Conservation (phyloP, 73 alveolate species). For the Paramecium caudatum region DNA sequence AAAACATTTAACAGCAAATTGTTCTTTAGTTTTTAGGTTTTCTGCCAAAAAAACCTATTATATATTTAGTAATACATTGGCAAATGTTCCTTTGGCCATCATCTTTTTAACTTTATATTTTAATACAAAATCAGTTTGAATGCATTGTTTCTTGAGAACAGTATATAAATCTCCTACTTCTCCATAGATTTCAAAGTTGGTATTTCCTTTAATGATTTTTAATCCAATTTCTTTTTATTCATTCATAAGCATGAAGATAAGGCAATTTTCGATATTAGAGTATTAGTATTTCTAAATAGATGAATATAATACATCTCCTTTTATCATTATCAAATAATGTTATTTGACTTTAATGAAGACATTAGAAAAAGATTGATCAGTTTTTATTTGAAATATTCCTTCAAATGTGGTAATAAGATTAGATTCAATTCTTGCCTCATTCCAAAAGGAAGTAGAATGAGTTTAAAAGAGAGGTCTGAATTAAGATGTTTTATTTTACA, state of each 20-base stretch:
- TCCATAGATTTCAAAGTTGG: neutral
- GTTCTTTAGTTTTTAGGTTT: neutral
- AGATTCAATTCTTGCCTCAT: neutral
- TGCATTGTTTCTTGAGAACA: neutral
- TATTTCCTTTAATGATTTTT: neutral
- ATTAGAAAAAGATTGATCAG: neutral
- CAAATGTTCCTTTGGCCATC: neutral
- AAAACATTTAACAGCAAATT: neutral
- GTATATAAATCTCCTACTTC: neutral
- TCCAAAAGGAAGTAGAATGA: neutral
- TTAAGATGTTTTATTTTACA: slow-evolving; percentile 7
- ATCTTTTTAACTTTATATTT: neutral
- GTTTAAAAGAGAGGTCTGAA: neutral
- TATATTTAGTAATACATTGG: neutral
- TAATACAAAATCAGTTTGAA: slow-evolving; percentile 7
- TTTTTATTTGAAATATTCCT: slow-evolving; percentile 5
- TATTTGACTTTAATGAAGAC: neutral
- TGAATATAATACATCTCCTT: neutral
- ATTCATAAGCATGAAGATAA: neutral
- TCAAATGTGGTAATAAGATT: neutral
- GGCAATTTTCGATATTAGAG: neutral
- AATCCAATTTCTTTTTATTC: neutral
- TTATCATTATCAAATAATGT: neutral
- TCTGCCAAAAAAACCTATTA: slow-evolving; percentile 9
- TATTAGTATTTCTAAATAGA: neutral